phyloP scores from a whole-genome alignment of 192 early-diverging fungal species.

The Podila epicladia region DNA sequence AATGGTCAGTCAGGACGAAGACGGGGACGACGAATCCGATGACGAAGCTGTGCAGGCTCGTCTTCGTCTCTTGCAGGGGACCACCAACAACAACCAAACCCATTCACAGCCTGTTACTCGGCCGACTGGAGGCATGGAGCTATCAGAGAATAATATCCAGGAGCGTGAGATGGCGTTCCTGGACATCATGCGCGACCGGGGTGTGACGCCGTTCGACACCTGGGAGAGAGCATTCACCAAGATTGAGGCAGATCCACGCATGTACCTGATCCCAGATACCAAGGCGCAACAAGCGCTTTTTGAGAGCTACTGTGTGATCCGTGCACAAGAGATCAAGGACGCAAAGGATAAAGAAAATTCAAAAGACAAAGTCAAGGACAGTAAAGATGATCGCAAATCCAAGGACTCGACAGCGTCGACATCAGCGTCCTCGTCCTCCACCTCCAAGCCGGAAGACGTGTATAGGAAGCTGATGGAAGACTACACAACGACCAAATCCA shows the following conservation, averaged over 20 bases:
- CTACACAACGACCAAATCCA: constrained; percentile 59
- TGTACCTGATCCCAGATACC: constrained; percentile 32
- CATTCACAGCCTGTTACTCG: not conserved
- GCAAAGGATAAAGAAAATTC: constrained; percentile 50
- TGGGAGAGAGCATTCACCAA: constrained; percentile 77
- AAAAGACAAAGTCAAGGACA: constrained; percentile 11
- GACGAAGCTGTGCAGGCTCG: constrained; percentile 26
- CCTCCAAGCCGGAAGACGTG: constrained; percentile 58
- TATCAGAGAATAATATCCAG: constrained; percentile 27
- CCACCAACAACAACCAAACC: not conserved
- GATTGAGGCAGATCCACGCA: constrained; percentile 68
- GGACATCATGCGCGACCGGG: constrained; percentile 69
- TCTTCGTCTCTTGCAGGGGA: constrained; percentile 27
- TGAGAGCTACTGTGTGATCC: constrained; percentile 78
- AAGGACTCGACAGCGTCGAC: constrained; percentile 5
- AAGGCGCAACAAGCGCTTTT: constrained; percentile 73
- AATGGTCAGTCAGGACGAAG: constrained; percentile 20
- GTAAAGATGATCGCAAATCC: constrained; percentile 2
- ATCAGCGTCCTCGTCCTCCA: constrained; percentile 13
- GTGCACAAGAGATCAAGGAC: constrained; percentile 63
- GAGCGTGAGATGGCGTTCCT: constrained; percentile 25
- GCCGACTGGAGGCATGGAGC: constrained; percentile 9
- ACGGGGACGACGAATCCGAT: constrained; percentile 39
- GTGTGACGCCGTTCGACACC: constrained; percentile 79
- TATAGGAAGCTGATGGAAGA: constrained; percentile 69